A percentile compares a stretch with the other conserved stretches of the same genome.
Evolutionary conservation across 768 basidiomycete species (phyloP).

Genomic region (Melanogaster broomeanus): DNA sequence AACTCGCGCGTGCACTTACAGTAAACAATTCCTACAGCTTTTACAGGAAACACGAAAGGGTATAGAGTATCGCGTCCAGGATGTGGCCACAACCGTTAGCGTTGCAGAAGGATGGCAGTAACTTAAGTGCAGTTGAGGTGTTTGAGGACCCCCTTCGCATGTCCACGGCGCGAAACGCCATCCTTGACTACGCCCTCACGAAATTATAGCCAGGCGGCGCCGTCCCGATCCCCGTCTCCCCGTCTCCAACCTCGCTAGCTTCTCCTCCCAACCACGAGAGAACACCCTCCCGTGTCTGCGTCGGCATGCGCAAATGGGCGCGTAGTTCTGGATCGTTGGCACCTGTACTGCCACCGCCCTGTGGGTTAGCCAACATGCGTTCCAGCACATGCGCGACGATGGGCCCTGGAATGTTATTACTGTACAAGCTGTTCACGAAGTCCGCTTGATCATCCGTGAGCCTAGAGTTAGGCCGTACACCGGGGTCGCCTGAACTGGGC

Average conservation of each 20-base stretch:
- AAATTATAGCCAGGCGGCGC: constrained; percentile 27
- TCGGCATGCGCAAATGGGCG: not conserved
- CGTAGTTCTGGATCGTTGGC: constrained; percentile 15
- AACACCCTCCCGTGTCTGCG: too few relatives aligned
- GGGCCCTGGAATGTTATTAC: constrained; percentile 25
- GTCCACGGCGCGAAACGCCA: too few relatives aligned
- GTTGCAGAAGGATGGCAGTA: not conserved
- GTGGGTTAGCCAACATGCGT: constrained; percentile 25
- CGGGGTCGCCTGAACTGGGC: not conserved
- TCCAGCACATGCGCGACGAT: constrained; percentile 30
- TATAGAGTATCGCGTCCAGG: too few relatives aligned
- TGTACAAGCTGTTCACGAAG: constrained; percentile 26
- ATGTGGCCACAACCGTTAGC: too few relatives aligned
- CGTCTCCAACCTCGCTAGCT: constrained; percentile 36
- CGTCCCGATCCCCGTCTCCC: constrained; percentile 25
- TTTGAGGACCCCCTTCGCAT: too few relatives aligned
- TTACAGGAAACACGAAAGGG: too few relatives aligned
- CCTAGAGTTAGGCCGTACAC: not conserved
- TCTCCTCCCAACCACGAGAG: constrained; percentile 46
- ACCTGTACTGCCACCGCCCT: constrained; percentile 12
- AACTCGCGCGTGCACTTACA: too few relatives aligned
- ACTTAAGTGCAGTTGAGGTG: not conserved
- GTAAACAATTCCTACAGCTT: too few relatives aligned
- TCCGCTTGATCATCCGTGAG: constrained; percentile 26
- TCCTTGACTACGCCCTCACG: constrained; percentile 8